Conservation (phyloP, 1,284 basidiomycete species). For the Puccinia coronata region DNA sequence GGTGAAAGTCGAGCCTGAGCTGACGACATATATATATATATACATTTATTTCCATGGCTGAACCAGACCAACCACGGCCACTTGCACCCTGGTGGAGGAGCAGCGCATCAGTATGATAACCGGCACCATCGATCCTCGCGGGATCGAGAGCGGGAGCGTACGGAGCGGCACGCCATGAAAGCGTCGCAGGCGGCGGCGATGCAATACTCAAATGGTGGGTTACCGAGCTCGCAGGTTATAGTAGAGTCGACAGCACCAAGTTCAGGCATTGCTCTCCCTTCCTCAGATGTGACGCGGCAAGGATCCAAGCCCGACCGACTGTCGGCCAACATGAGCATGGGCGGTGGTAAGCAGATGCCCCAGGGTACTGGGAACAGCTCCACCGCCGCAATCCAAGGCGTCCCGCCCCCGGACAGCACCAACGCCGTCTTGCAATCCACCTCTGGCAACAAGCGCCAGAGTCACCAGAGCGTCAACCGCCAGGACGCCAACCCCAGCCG, state of each 20-base stretch:
- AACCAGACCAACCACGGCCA: constrained; percentile 31
- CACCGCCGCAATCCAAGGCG: constrained; percentile 36
- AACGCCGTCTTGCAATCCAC: constrained; percentile 8
- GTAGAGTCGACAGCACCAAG: constrained; percentile 1
- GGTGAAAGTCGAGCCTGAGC: background rate
- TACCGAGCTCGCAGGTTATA: background rate
- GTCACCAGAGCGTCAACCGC: background rate
- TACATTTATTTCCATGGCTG: background rate
- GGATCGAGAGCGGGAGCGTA: constrained; percentile 60
- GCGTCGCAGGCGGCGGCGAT: constrained; percentile 57
- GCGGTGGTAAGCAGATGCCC: constrained; percentile 34
- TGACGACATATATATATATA: too few relatives aligned
- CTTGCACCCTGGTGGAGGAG: constrained; percentile 20
- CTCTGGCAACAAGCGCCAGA: constrained; percentile 8
- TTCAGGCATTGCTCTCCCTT: constrained; percentile 3
- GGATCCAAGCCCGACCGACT: constrained; percentile 34
- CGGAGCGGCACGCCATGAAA: constrained; percentile 61
- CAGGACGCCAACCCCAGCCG: constrained; percentile 17
- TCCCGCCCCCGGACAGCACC: constrained; percentile 25
- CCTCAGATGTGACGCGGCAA: constrained; percentile 20
- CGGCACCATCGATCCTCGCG: constrained; percentile 58
- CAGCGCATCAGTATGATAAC: constrained; percentile 51
- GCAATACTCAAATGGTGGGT: constrained; percentile 33
- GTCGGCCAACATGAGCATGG: constrained; percentile 36
- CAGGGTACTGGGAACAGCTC: background rate